Evolutionary conservation across 108 stramenopile genomes (phyloP).

Genomic region (Seminavis robusta): DNA sequence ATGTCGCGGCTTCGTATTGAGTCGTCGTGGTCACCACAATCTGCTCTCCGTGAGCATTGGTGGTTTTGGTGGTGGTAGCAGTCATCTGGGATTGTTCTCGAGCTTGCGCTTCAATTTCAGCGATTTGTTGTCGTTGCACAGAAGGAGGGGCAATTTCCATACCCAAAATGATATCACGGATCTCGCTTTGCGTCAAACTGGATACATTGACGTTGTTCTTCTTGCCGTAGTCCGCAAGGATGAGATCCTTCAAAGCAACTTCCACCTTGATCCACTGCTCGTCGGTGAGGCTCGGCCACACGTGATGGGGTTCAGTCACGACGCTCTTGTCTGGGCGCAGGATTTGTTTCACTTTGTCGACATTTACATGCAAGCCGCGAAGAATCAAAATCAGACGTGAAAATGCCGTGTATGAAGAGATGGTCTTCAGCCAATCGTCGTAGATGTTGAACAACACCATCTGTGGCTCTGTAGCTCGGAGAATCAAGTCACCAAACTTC

Average conservation of each 20-base stretch:
- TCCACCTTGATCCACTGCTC: constrained; percentile 99
- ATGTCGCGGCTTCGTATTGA: constrained; percentile 96
- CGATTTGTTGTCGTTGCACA: constrained; percentile 98
- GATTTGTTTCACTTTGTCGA: constrained; percentile 95
- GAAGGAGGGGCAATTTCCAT: constrained; percentile 99
- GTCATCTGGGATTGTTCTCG: constrained; percentile 95
- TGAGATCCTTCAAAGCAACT: constrained; percentile 97
- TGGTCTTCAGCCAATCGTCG: constrained; percentile 98
- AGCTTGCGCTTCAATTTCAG: constrained; percentile 98
- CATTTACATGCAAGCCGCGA: constrained; percentile 94
- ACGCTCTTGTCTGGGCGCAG: constrained; percentile 97
- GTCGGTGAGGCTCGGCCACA: constrained; percentile 98
- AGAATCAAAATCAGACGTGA: constrained; percentile 97
- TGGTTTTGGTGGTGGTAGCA: constrained; percentile 97
- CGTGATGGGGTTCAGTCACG: constrained; percentile 97
- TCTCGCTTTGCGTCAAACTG: constrained; percentile 97
- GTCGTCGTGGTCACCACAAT: constrained; percentile 98
- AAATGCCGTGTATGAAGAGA: constrained; percentile 98
- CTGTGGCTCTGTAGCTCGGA: constrained; percentile 97
- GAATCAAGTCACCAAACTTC: constrained; percentile 97
- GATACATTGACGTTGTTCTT: constrained; percentile 99
- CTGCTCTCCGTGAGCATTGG: constrained; percentile 98
- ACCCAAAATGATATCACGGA: constrained; percentile 99
- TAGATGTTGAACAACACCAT: constrained; percentile 99
- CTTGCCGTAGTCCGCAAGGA: constrained; percentile 98